A percentile compares a stretch with the other conserved stretches of the same genome.
Evolutionary conservation across 805 yeast genomes (phyloP).

Genomic region (Debaryomyces prosopidis): DNA sequence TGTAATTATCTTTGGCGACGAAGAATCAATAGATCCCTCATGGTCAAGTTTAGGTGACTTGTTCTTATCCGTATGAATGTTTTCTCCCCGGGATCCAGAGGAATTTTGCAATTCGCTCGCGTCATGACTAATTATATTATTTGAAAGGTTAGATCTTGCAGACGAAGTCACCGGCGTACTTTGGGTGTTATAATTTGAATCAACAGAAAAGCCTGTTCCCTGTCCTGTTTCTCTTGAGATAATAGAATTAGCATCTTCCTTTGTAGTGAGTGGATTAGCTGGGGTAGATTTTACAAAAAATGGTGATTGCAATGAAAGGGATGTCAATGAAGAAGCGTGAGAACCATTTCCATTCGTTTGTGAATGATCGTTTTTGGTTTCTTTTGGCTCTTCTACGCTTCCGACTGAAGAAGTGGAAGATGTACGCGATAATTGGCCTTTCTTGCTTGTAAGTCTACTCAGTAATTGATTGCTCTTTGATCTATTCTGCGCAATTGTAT

Average conservation of each 20-base stretch:
- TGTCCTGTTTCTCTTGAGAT: conserved; percentile 26
- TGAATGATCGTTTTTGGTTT: neutral
- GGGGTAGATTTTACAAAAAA: conserved; percentile 45
- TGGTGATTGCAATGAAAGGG: conserved; percentile 33
- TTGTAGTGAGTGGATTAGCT: conserved; percentile 53
- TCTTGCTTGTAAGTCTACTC: no score
- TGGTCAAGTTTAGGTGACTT: neutral
- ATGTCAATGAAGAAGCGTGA: conserved; percentile 13
- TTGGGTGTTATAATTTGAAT: conserved; percentile 14
- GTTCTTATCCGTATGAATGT: neutral
- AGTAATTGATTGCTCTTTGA: no score
- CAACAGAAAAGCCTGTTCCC: neutral
- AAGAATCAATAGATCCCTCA: neutral
- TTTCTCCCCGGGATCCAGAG: neutral
- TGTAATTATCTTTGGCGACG: conserved; percentile 39
- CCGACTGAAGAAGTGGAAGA: neutral
- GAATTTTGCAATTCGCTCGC: neutral
- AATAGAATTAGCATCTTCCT: conserved; percentile 47
- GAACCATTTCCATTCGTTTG: conserved; percentile 1
- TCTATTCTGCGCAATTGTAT: no score
- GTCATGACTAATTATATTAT: neutral
- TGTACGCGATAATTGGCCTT: neutral
- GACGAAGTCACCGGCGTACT: neutral
- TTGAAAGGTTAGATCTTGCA: neutral
- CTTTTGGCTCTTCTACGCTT: neutral